Percentiles rank a stretch among this genome's conserved stretches.
phyloP scores from a whole-genome alignment of 306 rosid genomes.

The Vigna reflexopilosa region DNA sequence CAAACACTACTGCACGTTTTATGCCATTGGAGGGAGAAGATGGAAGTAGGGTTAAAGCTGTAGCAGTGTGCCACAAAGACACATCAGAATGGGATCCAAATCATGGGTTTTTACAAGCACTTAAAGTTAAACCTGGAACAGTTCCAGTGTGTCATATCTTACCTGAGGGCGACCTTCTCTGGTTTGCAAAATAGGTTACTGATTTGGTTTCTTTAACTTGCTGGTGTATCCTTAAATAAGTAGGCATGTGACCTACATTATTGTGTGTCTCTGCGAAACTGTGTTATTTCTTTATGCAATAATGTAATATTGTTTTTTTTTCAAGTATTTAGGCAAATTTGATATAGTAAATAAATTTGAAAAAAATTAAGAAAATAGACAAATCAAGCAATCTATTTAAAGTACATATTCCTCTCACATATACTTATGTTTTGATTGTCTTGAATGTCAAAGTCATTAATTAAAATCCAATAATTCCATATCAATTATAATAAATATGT shows the following conservation, averaged over 20 bases:
- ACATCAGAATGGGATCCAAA: slow-evolving; percentile 10
- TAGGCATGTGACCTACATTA: not conserved
- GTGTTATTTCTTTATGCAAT: too few species aligned
- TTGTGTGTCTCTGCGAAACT: too few species aligned
- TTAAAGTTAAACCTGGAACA: not conserved
- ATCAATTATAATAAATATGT: too few species aligned
- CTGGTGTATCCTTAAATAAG: not conserved
- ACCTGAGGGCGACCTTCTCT: not conserved
- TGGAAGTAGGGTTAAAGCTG: not conserved
- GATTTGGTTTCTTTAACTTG: not conserved
- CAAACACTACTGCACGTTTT: not conserved
- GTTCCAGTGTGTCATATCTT: slow-evolving; percentile 10
- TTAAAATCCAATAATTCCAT: too few species aligned
- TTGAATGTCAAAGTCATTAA: too few species aligned
- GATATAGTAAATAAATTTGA: too few species aligned
- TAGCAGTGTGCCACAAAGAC: slow-evolving; percentile 10
- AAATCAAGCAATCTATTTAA: too few species aligned
- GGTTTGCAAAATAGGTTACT: not conserved
- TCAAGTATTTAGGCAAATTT: too few species aligned
- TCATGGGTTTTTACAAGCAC: not conserved
- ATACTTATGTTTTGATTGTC: too few species aligned
- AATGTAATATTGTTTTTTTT: too few species aligned
- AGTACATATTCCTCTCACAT: too few species aligned
- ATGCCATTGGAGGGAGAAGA: slow-evolving; percentile 10
- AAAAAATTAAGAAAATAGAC: too few species aligned